Evolutionary conservation across 306 rosid species (phyloP).

Genomic region (Cotoneaster glaucophyllus): DNA sequence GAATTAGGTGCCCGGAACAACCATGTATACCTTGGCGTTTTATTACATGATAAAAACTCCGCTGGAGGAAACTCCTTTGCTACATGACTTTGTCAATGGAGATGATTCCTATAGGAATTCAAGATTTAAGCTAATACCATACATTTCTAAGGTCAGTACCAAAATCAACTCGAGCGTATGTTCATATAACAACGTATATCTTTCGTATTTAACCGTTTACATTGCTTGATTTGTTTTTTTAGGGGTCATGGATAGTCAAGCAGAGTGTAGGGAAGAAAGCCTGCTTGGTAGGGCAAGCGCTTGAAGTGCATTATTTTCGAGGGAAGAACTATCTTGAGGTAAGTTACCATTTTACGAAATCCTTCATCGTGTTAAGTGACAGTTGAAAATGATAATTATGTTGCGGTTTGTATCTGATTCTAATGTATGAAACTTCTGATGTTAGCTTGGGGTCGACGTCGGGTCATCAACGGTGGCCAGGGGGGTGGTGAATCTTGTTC

Average conservation of each 20-base stretch:
- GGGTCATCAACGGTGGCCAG: conserved; percentile 88
- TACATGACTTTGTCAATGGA: conserved; percentile 68
- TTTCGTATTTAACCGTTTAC: neutral
- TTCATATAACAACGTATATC: neutral
- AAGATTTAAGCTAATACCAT: conserved; percentile 85
- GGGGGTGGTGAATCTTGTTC: conserved; percentile 78
- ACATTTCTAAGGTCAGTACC: conserved; percentile 74
- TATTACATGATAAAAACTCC: conserved; percentile 75
- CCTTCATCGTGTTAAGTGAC: neutral
- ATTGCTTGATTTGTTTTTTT: conserved; percentile 18
- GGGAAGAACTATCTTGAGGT: conserved; percentile 90
- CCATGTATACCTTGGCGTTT: conserved; percentile 55
- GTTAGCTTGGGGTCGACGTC: conserved; percentile 54
- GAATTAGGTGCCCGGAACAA: conserved; percentile 60
- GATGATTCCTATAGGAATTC: conserved; percentile 82
- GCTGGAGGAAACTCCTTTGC: conserved; percentile 58
- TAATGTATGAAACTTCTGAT: conserved; percentile 15
- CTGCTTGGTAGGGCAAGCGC: conserved; percentile 72
- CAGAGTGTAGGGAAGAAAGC: conserved; percentile 95
- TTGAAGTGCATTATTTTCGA: conserved; percentile 50
- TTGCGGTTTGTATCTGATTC: neutral
- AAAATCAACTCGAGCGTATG: neutral
- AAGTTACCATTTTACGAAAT: neutral
- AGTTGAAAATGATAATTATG: neutral
- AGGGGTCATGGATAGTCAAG: conserved; percentile 98